These are phyloP conservation scores for Penstemon barbatus DNA, from an alignment of 257 asterid species.

Conservation along the genomic window DNA sequence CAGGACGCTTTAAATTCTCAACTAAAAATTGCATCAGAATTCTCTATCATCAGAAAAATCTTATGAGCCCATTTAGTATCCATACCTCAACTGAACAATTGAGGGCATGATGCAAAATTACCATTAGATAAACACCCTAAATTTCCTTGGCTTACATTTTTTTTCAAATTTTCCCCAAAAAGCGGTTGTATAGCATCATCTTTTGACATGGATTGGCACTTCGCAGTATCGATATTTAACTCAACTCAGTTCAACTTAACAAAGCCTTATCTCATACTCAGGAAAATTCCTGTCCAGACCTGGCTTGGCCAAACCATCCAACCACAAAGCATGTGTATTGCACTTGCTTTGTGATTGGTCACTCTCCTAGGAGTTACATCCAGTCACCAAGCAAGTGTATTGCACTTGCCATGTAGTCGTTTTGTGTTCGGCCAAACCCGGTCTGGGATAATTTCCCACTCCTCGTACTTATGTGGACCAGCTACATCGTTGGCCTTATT, in stretches of 20 bases:
- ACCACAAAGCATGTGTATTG: too few species aligned
- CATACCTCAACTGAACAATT: background rate
- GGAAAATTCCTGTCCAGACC: background rate
- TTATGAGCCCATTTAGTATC: conserved; percentile 5
- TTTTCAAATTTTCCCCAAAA: background rate
- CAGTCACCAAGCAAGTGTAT: too few species aligned
- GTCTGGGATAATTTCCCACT: too few species aligned
- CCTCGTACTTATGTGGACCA: too few species aligned
- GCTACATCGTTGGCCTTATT: too few species aligned
- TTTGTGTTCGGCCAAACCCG: too few species aligned
- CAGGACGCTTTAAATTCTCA: background rate
- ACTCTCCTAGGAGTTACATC: too few species aligned
- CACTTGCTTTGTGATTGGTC: too few species aligned
- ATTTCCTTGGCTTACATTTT: conserved; percentile 11
- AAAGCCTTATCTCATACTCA: conserved; percentile 16
- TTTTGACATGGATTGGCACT: conserved; percentile 1
- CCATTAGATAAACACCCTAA: conserved; percentile 12
- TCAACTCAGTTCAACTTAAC: conserved; percentile 5
- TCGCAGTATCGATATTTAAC: background rate
- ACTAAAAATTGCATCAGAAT: background rate
- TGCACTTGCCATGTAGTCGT: too few species aligned
- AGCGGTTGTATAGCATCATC: background rate
- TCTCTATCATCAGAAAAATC: conserved; percentile 8
- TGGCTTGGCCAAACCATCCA: too few species aligned
- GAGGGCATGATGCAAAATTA: conserved; percentile 8